Conservation (phyloP, 208 protist species). For the Leishmania lainsoni region DNA sequence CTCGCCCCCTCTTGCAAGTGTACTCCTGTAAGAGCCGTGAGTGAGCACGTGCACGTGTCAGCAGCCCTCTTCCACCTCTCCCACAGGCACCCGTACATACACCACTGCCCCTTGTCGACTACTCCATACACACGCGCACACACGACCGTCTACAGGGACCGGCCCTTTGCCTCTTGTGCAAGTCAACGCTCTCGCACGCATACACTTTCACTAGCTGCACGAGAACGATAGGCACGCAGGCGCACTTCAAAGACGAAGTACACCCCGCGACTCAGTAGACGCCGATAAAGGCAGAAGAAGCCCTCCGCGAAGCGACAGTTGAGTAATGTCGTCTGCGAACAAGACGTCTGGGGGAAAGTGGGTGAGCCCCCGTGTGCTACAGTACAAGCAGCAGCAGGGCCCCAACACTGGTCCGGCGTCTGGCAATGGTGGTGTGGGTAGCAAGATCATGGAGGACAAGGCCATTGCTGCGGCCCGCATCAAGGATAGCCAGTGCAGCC, state of each 20-base stretch:
- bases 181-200: not conserved
- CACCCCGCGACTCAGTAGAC: not conserved
- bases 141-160: not conserved
- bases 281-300: too few relatives aligned
- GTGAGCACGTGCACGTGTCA: not conserved
- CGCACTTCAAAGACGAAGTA: not conserved
- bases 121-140: not conserved
- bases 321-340: constrained; percentile 7
- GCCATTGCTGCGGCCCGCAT: constrained; percentile 48
- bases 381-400: constrained; percentile 44
- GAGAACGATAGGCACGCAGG: not conserved
- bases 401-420: constrained; percentile 20
- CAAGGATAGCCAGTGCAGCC: constrained; percentile 34
- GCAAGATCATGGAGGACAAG: constrained; percentile 60
- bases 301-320: not conserved
- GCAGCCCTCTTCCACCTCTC: not conserved
- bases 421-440: constrained; percentile 22
- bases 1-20: not conserved
- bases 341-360: constrained; percentile 23
- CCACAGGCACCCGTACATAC: not conserved
- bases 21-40: not conserved
- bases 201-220: not conserved
- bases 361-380: constrained; percentile 36
- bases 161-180: not conserved
- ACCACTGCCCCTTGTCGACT: not conserved